phyloP scores from a whole-genome alignment of 768 basidiomycete species.

The Tricholoma saponaceum region DNA sequence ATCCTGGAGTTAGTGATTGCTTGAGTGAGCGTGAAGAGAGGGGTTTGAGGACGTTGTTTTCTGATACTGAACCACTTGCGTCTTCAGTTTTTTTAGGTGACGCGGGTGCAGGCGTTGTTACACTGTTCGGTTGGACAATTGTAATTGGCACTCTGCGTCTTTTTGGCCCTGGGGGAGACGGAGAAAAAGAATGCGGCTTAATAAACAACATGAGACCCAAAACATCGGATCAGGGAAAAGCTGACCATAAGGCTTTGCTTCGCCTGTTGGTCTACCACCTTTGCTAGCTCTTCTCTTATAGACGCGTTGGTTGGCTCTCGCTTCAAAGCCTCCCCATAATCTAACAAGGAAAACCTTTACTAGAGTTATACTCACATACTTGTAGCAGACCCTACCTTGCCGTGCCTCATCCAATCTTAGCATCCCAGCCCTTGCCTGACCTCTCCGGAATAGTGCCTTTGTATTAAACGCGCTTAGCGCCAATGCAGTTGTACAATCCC shows the following conservation, averaged over 20 bases:
- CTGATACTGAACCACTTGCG: background rate
- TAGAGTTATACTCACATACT: background rate
- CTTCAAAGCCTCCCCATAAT: constrained; percentile 52
- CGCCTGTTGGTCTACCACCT: constrained; percentile 38
- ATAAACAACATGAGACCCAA: background rate
- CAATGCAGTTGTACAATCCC: constrained; percentile 73
- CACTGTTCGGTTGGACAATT: constrained; percentile 6
- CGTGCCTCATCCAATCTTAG: constrained; percentile 55
- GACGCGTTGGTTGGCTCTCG: constrained; percentile 64
- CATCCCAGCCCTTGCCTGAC: constrained; percentile 62
- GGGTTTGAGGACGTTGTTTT: constrained; percentile 25
- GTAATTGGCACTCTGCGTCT: constrained; percentile 15
- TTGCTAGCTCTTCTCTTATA: constrained; percentile 59
- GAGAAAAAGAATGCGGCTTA: background rate
- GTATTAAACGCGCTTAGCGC: constrained; percentile 53
- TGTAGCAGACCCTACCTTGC: constrained; percentile 42
- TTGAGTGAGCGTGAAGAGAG: constrained; percentile 34
- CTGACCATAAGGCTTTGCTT: constrained; percentile 33
- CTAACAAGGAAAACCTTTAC: constrained; percentile 30
- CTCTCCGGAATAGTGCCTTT: constrained; percentile 78
- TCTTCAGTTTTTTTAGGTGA: background rate
- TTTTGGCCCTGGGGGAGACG: background rate
- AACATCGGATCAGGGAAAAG: background rate
- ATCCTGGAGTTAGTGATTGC: background rate
- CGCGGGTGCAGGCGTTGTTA: background rate